phyloP scores from a whole-genome alignment of 2,329 filamentous ascomycete genomes.

The Ceratocystis lukuohia region DNA sequence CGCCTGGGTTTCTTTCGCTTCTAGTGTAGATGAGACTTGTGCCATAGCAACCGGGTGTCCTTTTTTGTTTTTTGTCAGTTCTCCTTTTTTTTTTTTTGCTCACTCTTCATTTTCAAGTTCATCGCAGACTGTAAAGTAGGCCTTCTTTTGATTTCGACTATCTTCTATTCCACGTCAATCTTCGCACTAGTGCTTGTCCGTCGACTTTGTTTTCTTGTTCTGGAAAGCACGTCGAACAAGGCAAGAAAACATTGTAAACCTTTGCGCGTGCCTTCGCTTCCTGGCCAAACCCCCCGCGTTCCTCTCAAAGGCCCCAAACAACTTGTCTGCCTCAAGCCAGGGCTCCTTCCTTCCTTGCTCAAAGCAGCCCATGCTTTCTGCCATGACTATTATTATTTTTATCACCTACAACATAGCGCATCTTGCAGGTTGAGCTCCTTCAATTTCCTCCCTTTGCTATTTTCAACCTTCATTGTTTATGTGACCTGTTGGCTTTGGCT shows the following conservation, averaged over 20 bases:
- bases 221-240: background rate
- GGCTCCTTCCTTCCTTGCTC: background rate
- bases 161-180: background rate
- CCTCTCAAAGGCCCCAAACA: background rate
- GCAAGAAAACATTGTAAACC: background rate
- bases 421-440: background rate
- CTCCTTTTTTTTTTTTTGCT: conserved; percentile 3
- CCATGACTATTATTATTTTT: background rate
- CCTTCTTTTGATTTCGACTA: background rate
- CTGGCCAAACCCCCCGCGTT: background rate
- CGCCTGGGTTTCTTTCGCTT: conserved; percentile 2
- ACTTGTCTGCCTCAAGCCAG: background rate
- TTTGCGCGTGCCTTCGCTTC: background rate
- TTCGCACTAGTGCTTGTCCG: background rate
- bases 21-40: conserved; percentile 1
- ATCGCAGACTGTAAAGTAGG: background rate
- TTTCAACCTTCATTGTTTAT: background rate
- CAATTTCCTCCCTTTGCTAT: conserved; percentile 9
- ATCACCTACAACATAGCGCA: conserved; percentile 1
- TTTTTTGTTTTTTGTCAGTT: background rate
- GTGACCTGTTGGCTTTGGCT: background rate
- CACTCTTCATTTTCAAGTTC: background rate
- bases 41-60: conserved; percentile 3
- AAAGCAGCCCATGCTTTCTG: conserved; percentile 2
- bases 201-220: background rate